phyloP scores from a whole-genome alignment of 116 monocot species.

The Zostera marina region DNA sequence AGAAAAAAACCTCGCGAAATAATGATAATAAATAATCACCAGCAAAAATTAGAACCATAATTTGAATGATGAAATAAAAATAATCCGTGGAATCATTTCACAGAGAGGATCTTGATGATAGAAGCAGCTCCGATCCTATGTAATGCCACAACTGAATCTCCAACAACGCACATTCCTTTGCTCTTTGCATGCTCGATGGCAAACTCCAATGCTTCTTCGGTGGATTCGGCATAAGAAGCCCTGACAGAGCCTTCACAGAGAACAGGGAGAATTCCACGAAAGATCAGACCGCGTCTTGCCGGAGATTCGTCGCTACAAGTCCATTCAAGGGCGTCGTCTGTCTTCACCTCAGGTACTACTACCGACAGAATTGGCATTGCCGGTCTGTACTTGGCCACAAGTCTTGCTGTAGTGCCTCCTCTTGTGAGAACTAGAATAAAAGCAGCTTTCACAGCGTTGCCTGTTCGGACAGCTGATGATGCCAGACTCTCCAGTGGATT shows the following conservation, averaged over 20 bases:
- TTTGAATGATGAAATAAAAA: too few species aligned
- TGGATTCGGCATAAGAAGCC: conserved; percentile 32
- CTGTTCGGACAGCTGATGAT: conserved; percentile 47
- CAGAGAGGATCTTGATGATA: conserved; percentile 31
- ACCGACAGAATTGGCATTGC: conserved; percentile 42
- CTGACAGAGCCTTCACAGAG: conserved; percentile 31
- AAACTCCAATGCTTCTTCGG: conserved; percentile 29
- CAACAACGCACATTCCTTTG: conserved; percentile 18
- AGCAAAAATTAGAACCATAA: too few species aligned
- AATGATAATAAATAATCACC: too few species aligned
- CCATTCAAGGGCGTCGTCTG: conserved; percentile 41
- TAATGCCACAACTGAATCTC: conserved; percentile 37
- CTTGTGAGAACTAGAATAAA: conserved; percentile 49
- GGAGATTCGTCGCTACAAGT: conserved; percentile 40
- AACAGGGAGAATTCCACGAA: conserved; percentile 32
- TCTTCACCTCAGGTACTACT: conserved; percentile 45
- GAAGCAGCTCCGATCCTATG: conserved; percentile 33
- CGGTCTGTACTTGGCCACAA: conserved; percentile 58
- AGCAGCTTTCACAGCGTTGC: conserved; percentile 31
- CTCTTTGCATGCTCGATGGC: conserved; percentile 21
- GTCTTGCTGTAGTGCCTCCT: conserved; percentile 41
- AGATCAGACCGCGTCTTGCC: conserved; percentile 42
- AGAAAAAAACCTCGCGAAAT: too few species aligned
- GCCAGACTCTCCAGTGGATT: conserved; percentile 62
- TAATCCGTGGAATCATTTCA: conserved; percentile 25